Evolutionary conservation across 345 rosid genomes (phyloP), one percentile per base, ranked within the genome.

Genomic region (Linum tenue): DNA sequence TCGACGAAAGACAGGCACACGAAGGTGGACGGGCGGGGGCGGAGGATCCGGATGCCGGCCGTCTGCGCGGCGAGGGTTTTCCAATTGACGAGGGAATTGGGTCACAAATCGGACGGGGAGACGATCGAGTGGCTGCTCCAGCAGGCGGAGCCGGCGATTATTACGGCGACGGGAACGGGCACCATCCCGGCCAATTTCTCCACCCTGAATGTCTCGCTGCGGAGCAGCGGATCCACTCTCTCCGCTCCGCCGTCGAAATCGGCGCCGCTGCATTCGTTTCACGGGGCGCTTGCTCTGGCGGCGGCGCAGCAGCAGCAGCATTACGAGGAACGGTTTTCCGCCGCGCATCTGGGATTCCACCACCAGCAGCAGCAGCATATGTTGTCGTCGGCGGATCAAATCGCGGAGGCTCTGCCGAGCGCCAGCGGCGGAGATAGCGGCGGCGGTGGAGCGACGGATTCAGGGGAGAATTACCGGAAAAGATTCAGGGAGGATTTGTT

Each of bases 41-140:
- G 95, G 64, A 77, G 95, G 53, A 88, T 88, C 37, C 75, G 95
- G 76, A 88, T 88, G 95, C 95, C 95, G 36, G 91, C 91, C 2
- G 74, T 83, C 0, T 88, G 95, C 68, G 91, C 95, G 1, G 95
- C 95, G 22, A 85, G 95, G 77, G 87, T 88, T 74, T 88, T 88
- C 48, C 95, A 88, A 37, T 67, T 88, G 69, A 88, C 95, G 8
- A 78, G 89, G 68, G 95, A 88, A 79, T 66, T 85, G 50, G 95
- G 91, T 14, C 83, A 85, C 67, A 85, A 88, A 72, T 85, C 95
- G 5, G 91, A 88, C 12, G 91, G 91, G 2, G 91, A 88, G 65
- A 88, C 91, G 7, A 83, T 85, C 37, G 91, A 85, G 74, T 88
- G 95, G 95, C 75, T 88, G 60, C 73, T 88, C 48, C 83, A 84